Evolutionary conservation across 202 grass and related monocot genomes (phyloP).

Genomic region (Bolboschoenoplectus hybrid): DNA sequence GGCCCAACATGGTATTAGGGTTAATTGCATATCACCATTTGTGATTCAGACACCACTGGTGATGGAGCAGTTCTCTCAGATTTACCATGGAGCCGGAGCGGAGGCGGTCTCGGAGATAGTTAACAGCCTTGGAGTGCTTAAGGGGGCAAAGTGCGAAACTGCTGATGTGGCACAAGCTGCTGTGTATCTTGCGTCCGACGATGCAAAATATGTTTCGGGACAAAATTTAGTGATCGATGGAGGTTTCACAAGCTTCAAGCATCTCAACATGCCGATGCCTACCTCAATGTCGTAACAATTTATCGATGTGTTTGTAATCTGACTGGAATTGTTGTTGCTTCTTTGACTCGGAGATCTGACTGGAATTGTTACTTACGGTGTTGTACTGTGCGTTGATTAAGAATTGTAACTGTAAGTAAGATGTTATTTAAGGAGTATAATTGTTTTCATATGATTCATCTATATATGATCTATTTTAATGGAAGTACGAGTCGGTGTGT

Average conservation of each 20-base stretch:
- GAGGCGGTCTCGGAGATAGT: constrained; percentile 47
- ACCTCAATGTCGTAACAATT: constrained; percentile 23
- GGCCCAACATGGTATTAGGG: constrained; percentile 49
- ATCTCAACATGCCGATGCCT: constrained; percentile 60
- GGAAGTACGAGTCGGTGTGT: constrained; percentile 25
- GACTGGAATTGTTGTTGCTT: constrained; percentile 27
- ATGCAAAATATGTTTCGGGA: constrained; percentile 82
- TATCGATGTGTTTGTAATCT: constrained; percentile 16
- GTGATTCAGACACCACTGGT: constrained; percentile 65
- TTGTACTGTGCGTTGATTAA: background rate
- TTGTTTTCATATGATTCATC: background rate
- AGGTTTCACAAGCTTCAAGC: constrained; percentile 86
- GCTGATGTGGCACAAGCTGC: constrained; percentile 63
- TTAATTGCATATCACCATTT: constrained; percentile 84
- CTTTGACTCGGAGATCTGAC: constrained; percentile 34
- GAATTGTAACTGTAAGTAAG: constrained; percentile 20
- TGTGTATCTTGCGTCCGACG: constrained; percentile 78
- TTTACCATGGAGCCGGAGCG: constrained; percentile 37
- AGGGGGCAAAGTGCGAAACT: constrained; percentile 62
- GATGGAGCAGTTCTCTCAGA: constrained; percentile 49
- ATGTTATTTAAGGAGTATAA: constrained; percentile 16
- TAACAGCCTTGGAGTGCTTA: constrained; percentile 52
- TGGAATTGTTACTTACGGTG: background rate
- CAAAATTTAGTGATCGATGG: constrained; percentile 90
- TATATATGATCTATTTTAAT: background rate